Evolutionary conservation across 495 filamentous ascomycete species (phyloP).

Genomic region (Venustampulla echinocandica): DNA sequence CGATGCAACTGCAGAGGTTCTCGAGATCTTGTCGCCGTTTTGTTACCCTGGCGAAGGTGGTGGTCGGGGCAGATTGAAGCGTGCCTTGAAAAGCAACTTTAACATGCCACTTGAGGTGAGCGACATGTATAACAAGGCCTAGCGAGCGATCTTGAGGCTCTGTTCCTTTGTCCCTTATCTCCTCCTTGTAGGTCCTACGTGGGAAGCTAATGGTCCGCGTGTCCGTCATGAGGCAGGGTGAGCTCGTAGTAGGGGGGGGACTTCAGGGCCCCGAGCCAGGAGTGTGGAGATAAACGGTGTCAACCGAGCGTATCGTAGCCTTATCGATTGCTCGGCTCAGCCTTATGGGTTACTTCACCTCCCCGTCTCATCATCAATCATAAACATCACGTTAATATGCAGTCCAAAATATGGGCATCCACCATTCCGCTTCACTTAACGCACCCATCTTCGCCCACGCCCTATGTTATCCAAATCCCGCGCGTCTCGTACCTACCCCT

Average conservation of each 20-base stretch:
- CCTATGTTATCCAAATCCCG: constrained; percentile 49
- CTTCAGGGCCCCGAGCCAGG: no score
- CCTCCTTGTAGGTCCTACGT: constrained; percentile 4
- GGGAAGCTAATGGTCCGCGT: constrained; percentile 5
- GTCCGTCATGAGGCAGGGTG: neutral
- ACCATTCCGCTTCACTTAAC: constrained; percentile 44
- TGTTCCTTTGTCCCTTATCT: neutral
- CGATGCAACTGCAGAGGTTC: constrained; percentile 19
- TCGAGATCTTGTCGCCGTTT: constrained; percentile 16
- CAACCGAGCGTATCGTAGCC: no score
- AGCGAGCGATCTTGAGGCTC: constrained; percentile 11
- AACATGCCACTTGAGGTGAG: constrained; percentile 13
- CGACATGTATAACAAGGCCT: constrained; percentile 3
- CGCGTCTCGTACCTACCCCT: constrained; percentile 67
- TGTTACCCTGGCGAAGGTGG: constrained; percentile 11
- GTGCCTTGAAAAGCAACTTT: constrained; percentile 20
- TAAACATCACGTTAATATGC: constrained; percentile 10
- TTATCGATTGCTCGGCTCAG: no score
- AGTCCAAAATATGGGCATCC: constrained; percentile 35
- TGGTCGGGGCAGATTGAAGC: constrained; percentile 15
- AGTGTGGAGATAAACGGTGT: no score
- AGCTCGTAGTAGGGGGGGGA: neutral
- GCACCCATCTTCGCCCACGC: constrained; percentile 30
- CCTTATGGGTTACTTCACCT: no score
- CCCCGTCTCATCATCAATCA: no score